Percentiles rank a stretch among this genome's conserved stretches.
These are phyloP conservation scores for Boletus mariae DNA, from an alignment of 1,284 basidiomycete genomes.

Conservation along the genomic window DNA sequence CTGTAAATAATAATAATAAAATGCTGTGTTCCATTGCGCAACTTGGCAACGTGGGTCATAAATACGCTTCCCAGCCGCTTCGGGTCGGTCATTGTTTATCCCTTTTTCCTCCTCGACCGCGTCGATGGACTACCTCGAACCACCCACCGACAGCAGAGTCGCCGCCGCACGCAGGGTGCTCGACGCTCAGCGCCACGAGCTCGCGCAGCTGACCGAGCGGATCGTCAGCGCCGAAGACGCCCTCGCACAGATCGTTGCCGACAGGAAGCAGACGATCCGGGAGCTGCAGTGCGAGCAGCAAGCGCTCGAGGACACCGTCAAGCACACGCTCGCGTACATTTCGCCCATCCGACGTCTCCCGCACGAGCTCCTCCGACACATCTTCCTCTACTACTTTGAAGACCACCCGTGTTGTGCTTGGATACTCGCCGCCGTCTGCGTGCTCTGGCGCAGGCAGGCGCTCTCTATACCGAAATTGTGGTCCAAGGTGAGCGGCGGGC, in stretches of 20 bases:
- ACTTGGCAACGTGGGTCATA: neutral
- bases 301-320: constrained; percentile 44
- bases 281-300: constrained; percentile 49
- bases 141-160: constrained; percentile 51
- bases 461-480: constrained; percentile 63
- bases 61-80: constrained; percentile 23
- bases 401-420: constrained; percentile 65
- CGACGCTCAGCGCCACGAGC: constrained; percentile 32
- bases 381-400: constrained; percentile 65
- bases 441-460: constrained; percentile 57
- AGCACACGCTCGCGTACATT: constrained; percentile 54
- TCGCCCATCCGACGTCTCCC: constrained; percentile 67
- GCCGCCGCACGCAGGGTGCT: constrained; percentile 46
- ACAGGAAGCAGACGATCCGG: constrained; percentile 48
- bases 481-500: constrained; percentile 58
- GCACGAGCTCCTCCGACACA: constrained; percentile 58
- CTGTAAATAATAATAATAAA: neutral
- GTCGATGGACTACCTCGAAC: constrained; percentile 41
- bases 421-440: constrained; percentile 63
- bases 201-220: constrained; percentile 35
- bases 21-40: neutral
- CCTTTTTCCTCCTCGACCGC: constrained; percentile 6
- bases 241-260: constrained; percentile 54
- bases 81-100: constrained; percentile 4
- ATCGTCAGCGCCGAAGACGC: constrained; percentile 47